These are phyloP conservation scores for Dendrostoma leiphaemia DNA, from an alignment of 2,329 filamentous ascomycete species.

Conservation along the genomic window DNA sequence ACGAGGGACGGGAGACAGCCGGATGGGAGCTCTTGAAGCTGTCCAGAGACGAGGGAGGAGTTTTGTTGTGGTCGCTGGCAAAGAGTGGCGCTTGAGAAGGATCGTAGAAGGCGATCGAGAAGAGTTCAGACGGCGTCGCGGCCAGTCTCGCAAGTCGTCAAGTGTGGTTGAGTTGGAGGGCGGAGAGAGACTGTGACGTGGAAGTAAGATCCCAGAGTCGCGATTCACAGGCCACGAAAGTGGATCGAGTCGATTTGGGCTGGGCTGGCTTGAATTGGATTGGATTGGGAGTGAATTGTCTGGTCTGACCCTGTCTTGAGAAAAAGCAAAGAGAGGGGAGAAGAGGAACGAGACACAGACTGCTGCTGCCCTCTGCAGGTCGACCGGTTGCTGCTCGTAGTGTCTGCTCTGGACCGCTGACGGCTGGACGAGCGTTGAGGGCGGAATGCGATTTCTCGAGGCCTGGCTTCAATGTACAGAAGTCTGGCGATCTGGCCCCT, in stretches of 20 bases:
- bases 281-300: not conserved
- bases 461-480: not conserved
- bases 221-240: not conserved
- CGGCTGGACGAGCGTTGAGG: not conserved
- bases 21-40: too few relatives aligned
- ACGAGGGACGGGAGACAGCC: too few relatives aligned
- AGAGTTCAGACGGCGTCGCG: too few relatives aligned
- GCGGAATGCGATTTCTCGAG: too few relatives aligned
- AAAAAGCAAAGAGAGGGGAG: too few relatives aligned
- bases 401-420: conserved; percentile 1
- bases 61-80: too few relatives aligned
- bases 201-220: not conserved
- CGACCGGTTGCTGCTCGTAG: too few relatives aligned
- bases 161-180: not conserved
- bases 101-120: too few relatives aligned
- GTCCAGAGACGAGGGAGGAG: too few relatives aligned
- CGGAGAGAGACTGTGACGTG: not conserved
- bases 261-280: not conserved
- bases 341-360: not conserved
- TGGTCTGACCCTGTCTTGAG: too few relatives aligned
- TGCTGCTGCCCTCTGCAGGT: not conserved
- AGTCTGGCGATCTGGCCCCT: conserved; percentile 19
- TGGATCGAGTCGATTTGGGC: not conserved
- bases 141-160: too few relatives aligned
- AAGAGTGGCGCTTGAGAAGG: too few relatives aligned